Evolutionary conservation across 495 filamentous ascomycete genomes (phyloP), one percentile per base, ranked within the genome.

Genomic region (Stereocaulon alpinum): DNA sequence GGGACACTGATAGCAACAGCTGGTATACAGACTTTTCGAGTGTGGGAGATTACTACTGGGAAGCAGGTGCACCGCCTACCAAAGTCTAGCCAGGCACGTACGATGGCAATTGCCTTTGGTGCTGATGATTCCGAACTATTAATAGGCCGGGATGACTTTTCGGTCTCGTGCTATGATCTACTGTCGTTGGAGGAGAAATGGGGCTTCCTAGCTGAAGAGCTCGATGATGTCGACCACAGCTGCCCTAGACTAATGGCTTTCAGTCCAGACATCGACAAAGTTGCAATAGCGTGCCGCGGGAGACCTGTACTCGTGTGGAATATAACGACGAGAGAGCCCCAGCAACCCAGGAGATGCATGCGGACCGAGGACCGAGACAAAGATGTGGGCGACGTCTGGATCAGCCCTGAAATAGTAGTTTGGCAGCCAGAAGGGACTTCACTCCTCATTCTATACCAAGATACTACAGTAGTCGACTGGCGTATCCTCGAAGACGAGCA

Each of bases 401-500:
- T 40, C 11, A 61, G 41, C 12, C 67, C 69, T 14, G 30, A 58
- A 42, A 54, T 58, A 12, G 20, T 69, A 6, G 53, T 42, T 3
- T 71, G 69, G 69, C 61, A 67, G 56, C 69, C 68, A 2, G 24
- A 60, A 5, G 55, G 18, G 27, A 61, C 56, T 20, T 48, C 66
- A 12, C 18, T 71, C 6, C 20, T 71, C 9, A 69, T 69, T 18
- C 37, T 70, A 4, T 69, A 69, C 42, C 58, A 30, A 50, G 69
- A 62, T 27, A 59, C 58, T 14, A 40, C 22, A 34, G 48, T 70
- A 12, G 70, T 71, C 60, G 70, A 70, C 45, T 71, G 69, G 69
- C 48, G 61, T 50, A 65, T 65, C 4, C 30, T 45, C 5, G 37
- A 45, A 18, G 53, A 62, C 18, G 42, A 45, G 34, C 22, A 58